Evolutionary conservation across 108 stramenopile species (phyloP).

Genomic region (Skeletonema marinoi): DNA sequence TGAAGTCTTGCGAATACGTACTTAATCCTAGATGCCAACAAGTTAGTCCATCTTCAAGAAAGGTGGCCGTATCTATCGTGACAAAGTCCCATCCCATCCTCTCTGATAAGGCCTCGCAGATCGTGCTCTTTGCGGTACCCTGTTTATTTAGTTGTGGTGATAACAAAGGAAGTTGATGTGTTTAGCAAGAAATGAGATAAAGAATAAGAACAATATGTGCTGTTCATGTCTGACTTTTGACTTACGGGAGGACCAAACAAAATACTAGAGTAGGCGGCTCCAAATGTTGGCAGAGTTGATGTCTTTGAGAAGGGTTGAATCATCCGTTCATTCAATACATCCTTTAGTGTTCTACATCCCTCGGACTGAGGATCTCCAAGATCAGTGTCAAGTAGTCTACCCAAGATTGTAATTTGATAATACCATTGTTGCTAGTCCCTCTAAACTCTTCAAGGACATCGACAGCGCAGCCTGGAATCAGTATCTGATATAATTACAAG

Average conservation of each 20-base stretch:
- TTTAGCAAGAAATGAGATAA: neutral
- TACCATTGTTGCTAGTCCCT: slow-evolving; percentile 42
- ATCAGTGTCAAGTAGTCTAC: slow-evolving; percentile 64
- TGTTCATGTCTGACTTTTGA: slow-evolving; percentile 51
- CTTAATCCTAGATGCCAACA: slow-evolving; percentile 68
- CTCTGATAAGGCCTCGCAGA: slow-evolving; percentile 66
- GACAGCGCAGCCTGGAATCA: too few species aligned
- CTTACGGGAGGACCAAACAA: slow-evolving; percentile 79
- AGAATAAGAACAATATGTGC: neutral
- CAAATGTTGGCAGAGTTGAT: slow-evolving; percentile 43
- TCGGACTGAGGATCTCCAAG: slow-evolving; percentile 36
- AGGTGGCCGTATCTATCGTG: slow-evolving; percentile 66
- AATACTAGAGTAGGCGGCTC: slow-evolving; percentile 66
- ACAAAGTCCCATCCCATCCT: slow-evolving; percentile 74
- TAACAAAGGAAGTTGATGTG: neutral
- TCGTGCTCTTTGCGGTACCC: slow-evolving; percentile 32
- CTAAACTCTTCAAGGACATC: slow-evolving; percentile 73
- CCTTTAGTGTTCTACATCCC: slow-evolving; percentile 57
- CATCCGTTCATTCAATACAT: slow-evolving; percentile 63
- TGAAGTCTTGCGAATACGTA: slow-evolving; percentile 70
- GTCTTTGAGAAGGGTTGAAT: slow-evolving; percentile 49
- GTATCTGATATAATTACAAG: too few species aligned
- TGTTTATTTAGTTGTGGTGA: neutral
- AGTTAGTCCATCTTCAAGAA: slow-evolving; percentile 74
- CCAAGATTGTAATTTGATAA: slow-evolving; percentile 44